Base-by-base conservation (phyloP, 345 rosid genomes). In the Cardamine resedifolia region DNA sequence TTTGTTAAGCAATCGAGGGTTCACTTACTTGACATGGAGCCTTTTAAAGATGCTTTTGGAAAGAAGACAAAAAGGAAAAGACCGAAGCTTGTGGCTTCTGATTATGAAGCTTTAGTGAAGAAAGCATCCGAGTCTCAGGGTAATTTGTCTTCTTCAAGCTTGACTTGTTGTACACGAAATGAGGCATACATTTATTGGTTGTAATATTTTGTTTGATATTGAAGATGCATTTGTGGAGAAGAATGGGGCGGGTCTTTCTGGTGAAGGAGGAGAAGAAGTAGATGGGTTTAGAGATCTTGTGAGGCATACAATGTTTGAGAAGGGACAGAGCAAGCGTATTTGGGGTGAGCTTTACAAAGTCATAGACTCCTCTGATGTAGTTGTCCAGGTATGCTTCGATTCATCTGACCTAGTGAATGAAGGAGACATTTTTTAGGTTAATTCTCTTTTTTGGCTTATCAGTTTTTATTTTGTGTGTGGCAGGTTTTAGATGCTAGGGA, bases 271-370 rank as follows among this genome's bases (percentile, higher is more conserved):
- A 64, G 77, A 45, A 70, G 96, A 86, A 68, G 93, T 1, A 64
- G 98, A 91, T 52, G 96, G 98, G 73, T 78, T 88, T 70, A 87
- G 94, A 77, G 98, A 91, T 58, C 82, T 95, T 71, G 98, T 95
- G 57, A 87, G 97, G 47, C 98, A 91, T 71, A 91, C 84, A 0
- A 95, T 95, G 96, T 95, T 95, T 85, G 98, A 91, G 76, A 95
- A 91, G 81, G 99, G 98, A 63, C 99, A 95, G 81, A 95, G 99
- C 49, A 95, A 95, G 78, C 96, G 97, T 60, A 88, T 95, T 79
- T 91, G 98, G 98, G 96, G 98, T 51, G 99, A 95, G 79, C 96
- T 95, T 53, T 95, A 95, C 86, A 90, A 95, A 87, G 98, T 95
- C 44, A 83, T 90, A 5, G 98, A 95, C 77, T 95, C 99, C 4